These are phyloP conservation scores for Cercophora newfieldiana DNA, from an alignment of 495 filamentous ascomycete species.

Conservation along the genomic window DNA sequence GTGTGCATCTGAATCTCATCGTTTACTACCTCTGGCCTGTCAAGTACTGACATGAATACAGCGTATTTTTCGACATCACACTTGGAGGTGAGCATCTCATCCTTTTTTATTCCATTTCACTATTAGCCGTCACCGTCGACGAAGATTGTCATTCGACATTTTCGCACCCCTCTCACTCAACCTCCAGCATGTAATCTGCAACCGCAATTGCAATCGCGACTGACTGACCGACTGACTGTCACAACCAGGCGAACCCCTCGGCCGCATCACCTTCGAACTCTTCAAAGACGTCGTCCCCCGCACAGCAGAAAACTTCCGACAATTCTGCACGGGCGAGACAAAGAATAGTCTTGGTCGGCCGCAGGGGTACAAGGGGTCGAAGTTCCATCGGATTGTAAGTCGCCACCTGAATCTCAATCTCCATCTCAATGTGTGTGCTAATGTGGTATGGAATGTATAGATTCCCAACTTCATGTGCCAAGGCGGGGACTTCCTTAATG, in stretches of 20 bases:
- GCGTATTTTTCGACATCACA: conserved; percentile 91
- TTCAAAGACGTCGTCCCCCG: conserved; percentile 80
- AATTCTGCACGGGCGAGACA: conserved; percentile 93
- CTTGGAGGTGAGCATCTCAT: conserved; percentile 65
- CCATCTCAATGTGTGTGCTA: neutral
- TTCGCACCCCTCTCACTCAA: too few relatives aligned
- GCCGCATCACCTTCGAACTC: conserved; percentile 91
- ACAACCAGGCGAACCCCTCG: conserved; percentile 76
- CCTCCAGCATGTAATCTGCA: too few relatives aligned
- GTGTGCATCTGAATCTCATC: neutral
- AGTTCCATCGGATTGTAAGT: conserved; percentile 92
- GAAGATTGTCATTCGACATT: too few relatives aligned
- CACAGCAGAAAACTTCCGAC: conserved; percentile 95
- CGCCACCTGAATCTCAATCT: too few relatives aligned
- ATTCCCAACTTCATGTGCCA: conserved; percentile 97
- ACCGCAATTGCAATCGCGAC: conserved; percentile 2
- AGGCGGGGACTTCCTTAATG: conserved; percentile 94
- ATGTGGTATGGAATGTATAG: conserved; percentile 44
- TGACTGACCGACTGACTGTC: conserved; percentile 2
- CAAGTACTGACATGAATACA: conserved; percentile 22
- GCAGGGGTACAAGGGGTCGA: conserved; percentile 90
- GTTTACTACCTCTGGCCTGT: neutral
- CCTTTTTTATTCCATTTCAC: too few relatives aligned
- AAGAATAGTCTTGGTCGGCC: conserved; percentile 79
- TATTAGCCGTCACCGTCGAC: too few relatives aligned